These are phyloP conservation scores for Diphasiastrum complanatum DNA, from an alignment of 83 land plant genomes.

Conservation along the genomic window DNA sequence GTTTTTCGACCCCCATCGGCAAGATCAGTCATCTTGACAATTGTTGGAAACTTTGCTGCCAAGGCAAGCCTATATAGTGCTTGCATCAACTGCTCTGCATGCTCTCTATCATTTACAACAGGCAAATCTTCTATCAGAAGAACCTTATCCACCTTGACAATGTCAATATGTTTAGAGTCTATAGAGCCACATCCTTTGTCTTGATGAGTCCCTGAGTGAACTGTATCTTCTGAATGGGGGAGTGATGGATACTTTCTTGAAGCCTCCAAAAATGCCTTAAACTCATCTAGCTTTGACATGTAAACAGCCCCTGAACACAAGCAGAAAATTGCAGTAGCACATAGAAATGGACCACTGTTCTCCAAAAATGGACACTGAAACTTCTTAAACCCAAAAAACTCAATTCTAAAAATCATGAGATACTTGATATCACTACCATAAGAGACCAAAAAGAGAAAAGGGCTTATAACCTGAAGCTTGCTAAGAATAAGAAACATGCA, in stretches of 20 bases:
- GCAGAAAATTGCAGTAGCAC: constrained; percentile 1
- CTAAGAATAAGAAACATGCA: no score
- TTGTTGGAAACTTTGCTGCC: constrained; percentile 51
- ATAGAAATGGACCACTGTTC: background rate
- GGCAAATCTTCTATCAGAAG: constrained; percentile 83
- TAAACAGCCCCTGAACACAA: constrained; percentile 44
- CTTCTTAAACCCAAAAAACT: no score
- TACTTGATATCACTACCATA: background rate
- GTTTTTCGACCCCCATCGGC: constrained; percentile 35
- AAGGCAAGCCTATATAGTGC: constrained; percentile 46
- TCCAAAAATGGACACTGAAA: background rate
- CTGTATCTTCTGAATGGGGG: background rate
- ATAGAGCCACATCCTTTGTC: no score
- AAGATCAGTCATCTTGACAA: constrained; percentile 51
- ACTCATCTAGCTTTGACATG: constrained; percentile 87
- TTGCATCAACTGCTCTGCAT: constrained; percentile 37
- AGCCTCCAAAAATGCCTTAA: constrained; percentile 60
- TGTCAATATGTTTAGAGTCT: no score
- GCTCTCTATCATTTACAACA: constrained; percentile 39
- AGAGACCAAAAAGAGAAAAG: no score
- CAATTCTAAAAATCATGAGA: no score
- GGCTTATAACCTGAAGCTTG: no score
- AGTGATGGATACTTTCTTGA: constrained; percentile 57
- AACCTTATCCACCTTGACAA: constrained; percentile 19
- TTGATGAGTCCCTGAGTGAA: background rate